Evolutionary conservation across 208 protist genomes (phyloP).

Genomic region (Trypanosoma conorhini): DNA sequence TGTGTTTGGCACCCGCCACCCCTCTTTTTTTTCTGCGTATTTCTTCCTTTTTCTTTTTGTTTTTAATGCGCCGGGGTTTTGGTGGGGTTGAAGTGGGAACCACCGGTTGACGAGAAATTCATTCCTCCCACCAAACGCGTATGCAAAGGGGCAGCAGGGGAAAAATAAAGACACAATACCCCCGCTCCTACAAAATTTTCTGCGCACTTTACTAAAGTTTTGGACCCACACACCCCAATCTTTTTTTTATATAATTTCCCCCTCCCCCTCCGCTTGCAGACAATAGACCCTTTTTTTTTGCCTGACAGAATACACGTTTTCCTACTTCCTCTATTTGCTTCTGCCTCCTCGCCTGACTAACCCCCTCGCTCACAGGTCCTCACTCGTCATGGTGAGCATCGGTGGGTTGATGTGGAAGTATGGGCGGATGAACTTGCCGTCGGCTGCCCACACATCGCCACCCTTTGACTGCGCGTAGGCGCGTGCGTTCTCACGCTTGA

Average conservation of each 20-base stretch:
- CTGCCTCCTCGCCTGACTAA: not conserved
- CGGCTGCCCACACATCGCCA: slow-evolving; percentile 77
- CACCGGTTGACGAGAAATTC: not conserved
- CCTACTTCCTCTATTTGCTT: not conserved
- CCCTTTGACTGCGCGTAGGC: slow-evolving; percentile 76
- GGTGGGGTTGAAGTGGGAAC: not conserved
- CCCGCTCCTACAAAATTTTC: not conserved
- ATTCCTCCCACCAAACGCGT: not conserved
- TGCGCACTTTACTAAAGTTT: not conserved
- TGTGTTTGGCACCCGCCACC: not conserved
- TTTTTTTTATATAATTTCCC: slow-evolving; percentile 1
- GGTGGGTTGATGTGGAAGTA: slow-evolving; percentile 90
- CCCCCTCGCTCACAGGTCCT: slow-evolving; percentile 58
- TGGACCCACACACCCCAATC: not conserved
- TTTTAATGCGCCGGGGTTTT: not conserved
- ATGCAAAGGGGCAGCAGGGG: not conserved
- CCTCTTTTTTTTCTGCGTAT: not conserved
- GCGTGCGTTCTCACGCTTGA: slow-evolving; percentile 76
- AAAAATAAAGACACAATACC: not conserved
- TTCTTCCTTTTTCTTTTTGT: not conserved
- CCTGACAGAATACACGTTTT: not conserved
- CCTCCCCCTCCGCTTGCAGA: not conserved
- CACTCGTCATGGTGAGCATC: slow-evolving; percentile 86
- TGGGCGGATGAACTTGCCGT: slow-evolving; percentile 86
- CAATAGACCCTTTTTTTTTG: no score